Evolutionary conservation across 495 filamentous ascomycete species (phyloP), one percentile per base, ranked within the genome.

Genomic region (Penicillium lividum): DNA sequence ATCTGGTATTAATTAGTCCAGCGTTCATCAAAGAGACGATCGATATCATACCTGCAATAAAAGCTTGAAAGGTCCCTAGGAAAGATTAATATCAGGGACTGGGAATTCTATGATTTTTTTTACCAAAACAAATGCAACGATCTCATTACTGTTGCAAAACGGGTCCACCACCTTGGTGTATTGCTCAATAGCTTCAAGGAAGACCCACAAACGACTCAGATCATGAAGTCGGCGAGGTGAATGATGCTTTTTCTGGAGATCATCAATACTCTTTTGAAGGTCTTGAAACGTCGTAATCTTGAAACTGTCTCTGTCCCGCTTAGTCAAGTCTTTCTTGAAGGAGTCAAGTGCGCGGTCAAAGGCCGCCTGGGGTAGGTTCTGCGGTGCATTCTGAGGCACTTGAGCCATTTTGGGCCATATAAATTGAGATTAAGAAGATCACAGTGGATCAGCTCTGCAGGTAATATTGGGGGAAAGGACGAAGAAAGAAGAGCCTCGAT

Each of bases 101-200:
- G 8, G 4, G 8, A 11, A 36, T 4, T 11, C 13, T 0, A 36
- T 36, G 10, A 33, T 9, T 9, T 36, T 6, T n/a, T 16, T 27
- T 40, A 54, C 51, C 51, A 33, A 44, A 42, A 54, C 25, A 43
- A 43, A 54, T 11, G 51, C 34, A 11, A 54, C 51, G 3, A 54
- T 27, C 25, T 54, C 51, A 54, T 42, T 54, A 36, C 51, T 54
- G 36, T 54, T 54, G 16, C 51, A 54, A 28, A 54, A 54, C 11
- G 40, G 33, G 9, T 54, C 51, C 22, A 54, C 38, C 3, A 54
- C 51, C 27, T 54, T 36, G n/a, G 33, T 36, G 33, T 38, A 54
- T 31, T 54, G 51, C 33, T 44, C 34, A 18, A 54, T 54, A 11
- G 36, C 51, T 16, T 54, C 51, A 4, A 54, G 51, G 30, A 54